Evolutionary conservation across 2,329 filamentous ascomycete genomes (phyloP).

Genomic region (Biscogniauxia mediterranea): DNA sequence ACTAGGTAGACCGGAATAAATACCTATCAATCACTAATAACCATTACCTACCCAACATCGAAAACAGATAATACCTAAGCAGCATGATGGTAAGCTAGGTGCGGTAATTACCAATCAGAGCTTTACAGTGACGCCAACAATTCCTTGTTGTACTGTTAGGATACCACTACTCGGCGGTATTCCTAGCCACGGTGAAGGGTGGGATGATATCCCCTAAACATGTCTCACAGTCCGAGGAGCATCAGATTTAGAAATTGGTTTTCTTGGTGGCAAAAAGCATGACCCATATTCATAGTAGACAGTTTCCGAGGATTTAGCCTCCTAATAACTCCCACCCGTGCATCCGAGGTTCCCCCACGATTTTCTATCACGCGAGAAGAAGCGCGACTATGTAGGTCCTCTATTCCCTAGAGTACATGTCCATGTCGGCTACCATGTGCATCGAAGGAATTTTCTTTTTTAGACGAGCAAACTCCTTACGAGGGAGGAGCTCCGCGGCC

Average conservation of each 20-base stretch:
- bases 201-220: neutral
- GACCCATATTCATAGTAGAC: slow-evolving; percentile 36
- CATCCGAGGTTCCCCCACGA: slow-evolving; percentile 47
- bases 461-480: slow-evolving; percentile 49
- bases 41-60: no score
- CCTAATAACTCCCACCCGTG: slow-evolving; percentile 39
- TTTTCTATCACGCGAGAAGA: slow-evolving; percentile 47
- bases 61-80: neutral
- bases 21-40: no score
- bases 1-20: no score
- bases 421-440: slow-evolving; percentile 32
- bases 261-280: slow-evolving; percentile 34
- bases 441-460: slow-evolving; percentile 34
- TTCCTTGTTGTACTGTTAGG: neutral
- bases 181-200: neutral
- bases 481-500: slow-evolving; percentile 77
- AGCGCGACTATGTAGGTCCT: slow-evolving; percentile 47
- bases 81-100: neutral
- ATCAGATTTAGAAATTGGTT: slow-evolving; percentile 17
- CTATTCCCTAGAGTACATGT: slow-evolving; percentile 38
- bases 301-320: slow-evolving; percentile 37
- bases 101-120: neutral
- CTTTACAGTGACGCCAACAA: neutral
- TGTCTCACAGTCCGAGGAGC: slow-evolving; percentile 12
- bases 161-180: neutral